Base-by-base conservation (phyloP, 2,329 filamentous ascomycete genomes). In the Tolypocladium tundrense region DNA sequence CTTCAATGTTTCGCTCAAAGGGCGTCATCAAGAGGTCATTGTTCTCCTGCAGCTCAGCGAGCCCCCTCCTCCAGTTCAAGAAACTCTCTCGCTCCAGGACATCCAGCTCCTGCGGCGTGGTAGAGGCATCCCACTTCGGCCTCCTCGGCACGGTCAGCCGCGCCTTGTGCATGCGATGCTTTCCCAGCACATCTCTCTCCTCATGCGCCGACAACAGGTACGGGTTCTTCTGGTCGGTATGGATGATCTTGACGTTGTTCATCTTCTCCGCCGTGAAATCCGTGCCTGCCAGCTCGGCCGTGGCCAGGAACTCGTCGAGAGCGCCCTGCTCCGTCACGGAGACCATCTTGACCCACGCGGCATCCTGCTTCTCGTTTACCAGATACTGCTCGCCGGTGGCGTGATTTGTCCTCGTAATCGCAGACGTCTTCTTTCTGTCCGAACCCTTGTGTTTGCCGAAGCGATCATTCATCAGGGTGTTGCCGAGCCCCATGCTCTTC, bases 251-350 rank as follows among this genome's bases (percentile, higher is more conserved):
- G 75, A 97, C 89, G 70, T 95, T 97, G 76, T 93, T 97, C 84
- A 96, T 89, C 82, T 97, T 97, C 79, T 97, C 92, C 35, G 94
- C 95, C 1, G 93, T 97, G 74, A 99, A 99, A 72, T 99, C 94
- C 64, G 94, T 99, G 63, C 91, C 93, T n/a, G 94, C 94, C 65
- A 99, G 79, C 76, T 97, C 92, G 62, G 94, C 95, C 1, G 94
- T 99, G 58, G 88, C 90, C 63, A 99, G 79, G 73, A 99, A 99
- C 73, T 99, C 94, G 73, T 99, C 94, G 61, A 99, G 85, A 51
- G 92, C 92, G 65, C 88, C 92, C 75, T 99, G 94, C 78, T 99
- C 91, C 6, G 94, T 99, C 65, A 99, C 90, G 72, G 91, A 96
- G 77, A 93, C 91, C 94, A 99, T 97, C 80, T 97, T 99, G 70